phyloP scores from a whole-genome alignment of 2,329 filamentous ascomycete genomes.

The Hymenoscyphus fraxineus region DNA sequence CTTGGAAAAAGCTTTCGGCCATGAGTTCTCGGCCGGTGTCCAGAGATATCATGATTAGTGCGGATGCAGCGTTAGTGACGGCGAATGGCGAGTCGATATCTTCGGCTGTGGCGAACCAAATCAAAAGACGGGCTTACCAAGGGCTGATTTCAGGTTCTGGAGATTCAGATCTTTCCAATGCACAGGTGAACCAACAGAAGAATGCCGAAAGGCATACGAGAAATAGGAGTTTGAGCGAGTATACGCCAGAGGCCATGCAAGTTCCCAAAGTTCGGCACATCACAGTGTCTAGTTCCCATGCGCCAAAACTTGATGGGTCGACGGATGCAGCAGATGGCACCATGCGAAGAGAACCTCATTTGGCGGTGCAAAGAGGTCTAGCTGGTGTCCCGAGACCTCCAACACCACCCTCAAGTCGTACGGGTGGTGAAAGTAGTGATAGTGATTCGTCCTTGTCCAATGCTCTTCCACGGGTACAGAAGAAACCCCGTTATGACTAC shows the following conservation, averaged over 20 bases:
- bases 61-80: conserved; percentile 48
- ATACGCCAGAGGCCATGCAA: conserved; percentile 67
- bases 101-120: conserved; percentile 47
- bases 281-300: conserved; percentile 64
- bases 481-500: conserved; percentile 50
- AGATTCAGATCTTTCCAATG: conserved; percentile 21
- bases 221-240: conserved; percentile 86
- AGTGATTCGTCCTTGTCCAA: conserved; percentile 46
- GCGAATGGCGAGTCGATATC: conserved; percentile 51
- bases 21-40: conserved; percentile 43
- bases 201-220: conserved; percentile 49
- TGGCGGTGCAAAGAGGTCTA: conserved; percentile 75
- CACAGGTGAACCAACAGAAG: conserved; percentile 28
- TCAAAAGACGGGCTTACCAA: conserved; percentile 56
- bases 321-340: conserved; percentile 48
- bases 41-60: conserved; percentile 41
- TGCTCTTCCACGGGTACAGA: conserved; percentile 33
- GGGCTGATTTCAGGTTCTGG: conserved; percentile 36
- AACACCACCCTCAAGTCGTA: conserved; percentile 80
- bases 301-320: conserved; percentile 40
- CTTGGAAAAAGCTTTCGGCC: conserved; percentile 53
- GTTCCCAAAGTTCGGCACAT: conserved; percentile 66
- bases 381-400: conserved; percentile 61
- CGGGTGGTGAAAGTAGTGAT: conserved; percentile 46
- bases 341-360: conserved; percentile 73